These are phyloP conservation scores for Coniochaeta sp. DNA, from an alignment of 2,329 filamentous ascomycete species.

Conservation along the genomic window DNA sequence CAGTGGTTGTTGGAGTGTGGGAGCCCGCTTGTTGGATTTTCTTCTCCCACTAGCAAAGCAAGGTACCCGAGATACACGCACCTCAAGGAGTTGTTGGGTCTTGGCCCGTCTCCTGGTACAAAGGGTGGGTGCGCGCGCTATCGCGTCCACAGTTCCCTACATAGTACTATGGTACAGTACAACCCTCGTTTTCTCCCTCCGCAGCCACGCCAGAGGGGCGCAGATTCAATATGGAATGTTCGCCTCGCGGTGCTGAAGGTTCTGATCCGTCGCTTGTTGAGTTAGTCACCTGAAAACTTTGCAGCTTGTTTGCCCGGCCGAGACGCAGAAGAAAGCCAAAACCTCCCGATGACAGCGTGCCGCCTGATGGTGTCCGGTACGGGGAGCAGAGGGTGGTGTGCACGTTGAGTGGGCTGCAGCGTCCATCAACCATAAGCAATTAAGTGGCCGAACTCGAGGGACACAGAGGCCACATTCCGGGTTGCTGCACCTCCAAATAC, in stretches of 20 bases:
- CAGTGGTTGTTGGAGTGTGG: background rate
- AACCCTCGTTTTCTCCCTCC: background rate
- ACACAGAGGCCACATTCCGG: background rate
- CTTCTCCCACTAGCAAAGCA: background rate
- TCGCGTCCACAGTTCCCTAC: background rate
- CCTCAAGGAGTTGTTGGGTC: background rate
- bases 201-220: background rate
- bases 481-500: background rate
- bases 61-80: background rate
- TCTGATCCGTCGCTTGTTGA: background rate
- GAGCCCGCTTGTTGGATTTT: background rate
- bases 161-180: too few species aligned
- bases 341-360: background rate
- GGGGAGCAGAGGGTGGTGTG: background rate
- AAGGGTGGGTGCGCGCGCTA: background rate
- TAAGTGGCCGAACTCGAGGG: background rate
- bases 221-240: background rate
- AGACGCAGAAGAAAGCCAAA: background rate
- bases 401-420: background rate
- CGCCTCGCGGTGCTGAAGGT: background rate
- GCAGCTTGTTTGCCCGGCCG: background rate
- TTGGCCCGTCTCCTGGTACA: background rate
- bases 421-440: too few species aligned
- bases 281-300: background rate
- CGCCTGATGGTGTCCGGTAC: background rate